A percentile compares a stretch with the other conserved stretches of the same genome.
Conservation (phyloP, 768 basidiomycete species). For the button mushroom (Agaricus bisporus) region DNA sequence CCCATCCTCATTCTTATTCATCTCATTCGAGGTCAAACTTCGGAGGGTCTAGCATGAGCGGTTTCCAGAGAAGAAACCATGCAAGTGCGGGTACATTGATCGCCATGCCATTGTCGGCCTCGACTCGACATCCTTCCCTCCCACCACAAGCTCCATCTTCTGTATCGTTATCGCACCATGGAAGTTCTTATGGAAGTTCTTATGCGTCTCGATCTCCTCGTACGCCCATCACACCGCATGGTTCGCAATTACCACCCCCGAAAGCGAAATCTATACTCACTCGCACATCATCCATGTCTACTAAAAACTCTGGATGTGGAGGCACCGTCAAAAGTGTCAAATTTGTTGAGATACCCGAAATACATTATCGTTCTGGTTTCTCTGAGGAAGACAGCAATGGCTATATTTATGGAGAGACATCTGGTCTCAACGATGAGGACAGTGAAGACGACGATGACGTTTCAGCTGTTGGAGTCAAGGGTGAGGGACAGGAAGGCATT, state of each 20-base stretch:
- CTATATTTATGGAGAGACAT: background rate
- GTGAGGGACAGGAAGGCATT: conserved; percentile 9
- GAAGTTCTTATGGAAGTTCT: conserved; percentile 5
- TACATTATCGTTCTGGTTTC: conserved; percentile 35
- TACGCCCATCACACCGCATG: background rate
- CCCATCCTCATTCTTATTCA: background rate
- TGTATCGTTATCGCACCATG: conserved; percentile 7
- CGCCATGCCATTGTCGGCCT: background rate
- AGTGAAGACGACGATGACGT: background rate
- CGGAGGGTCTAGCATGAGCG: background rate
- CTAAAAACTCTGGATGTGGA: conserved; percentile 24
- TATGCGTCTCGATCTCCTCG: background rate
- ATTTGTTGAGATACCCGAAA: conserved; percentile 60
- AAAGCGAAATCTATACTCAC: conserved; percentile 54
- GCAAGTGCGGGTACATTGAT: background rate
- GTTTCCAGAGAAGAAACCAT: background rate
- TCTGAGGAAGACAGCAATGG: conserved; percentile 12
- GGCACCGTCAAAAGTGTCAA: conserved; percentile 54
- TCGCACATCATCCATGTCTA: conserved; percentile 45
- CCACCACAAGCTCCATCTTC: background rate
- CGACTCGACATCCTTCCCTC: background rate
- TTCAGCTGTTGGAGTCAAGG: conserved; percentile 5
- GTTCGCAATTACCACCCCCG: conserved; percentile 9
- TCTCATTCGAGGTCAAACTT: background rate
- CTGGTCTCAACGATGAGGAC: background rate